phyloP scores from a whole-genome alignment of 352 stramenopile species.

The Phytophthora idaei region DNA sequence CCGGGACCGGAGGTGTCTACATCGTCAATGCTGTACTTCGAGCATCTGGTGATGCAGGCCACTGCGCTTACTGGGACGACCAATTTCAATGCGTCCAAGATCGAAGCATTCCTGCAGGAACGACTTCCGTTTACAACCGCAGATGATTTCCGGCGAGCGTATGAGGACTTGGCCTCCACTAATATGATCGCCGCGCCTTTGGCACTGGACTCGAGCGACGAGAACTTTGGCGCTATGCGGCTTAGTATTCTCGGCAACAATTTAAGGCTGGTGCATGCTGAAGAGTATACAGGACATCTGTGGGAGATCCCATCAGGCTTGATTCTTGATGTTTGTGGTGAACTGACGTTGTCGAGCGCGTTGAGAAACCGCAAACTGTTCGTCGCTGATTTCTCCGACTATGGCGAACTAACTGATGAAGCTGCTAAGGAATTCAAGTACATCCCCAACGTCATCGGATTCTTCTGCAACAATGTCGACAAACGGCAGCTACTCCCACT shows the following conservation, averaged over 20 bases:
- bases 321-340: conserved; percentile 22
- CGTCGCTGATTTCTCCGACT: conserved; percentile 35
- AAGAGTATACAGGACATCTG: conserved; percentile 26
- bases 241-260: conserved; percentile 42
- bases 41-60: conserved; percentile 29
- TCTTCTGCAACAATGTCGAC: conserved; percentile 41
- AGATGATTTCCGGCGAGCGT: conserved; percentile 26
- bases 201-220: conserved; percentile 41
- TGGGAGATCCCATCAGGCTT: conserved; percentile 9
- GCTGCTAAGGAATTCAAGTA: conserved; percentile 34
- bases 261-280: conserved; percentile 28
- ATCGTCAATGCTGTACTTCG: conserved; percentile 37
- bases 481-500: conserved; percentile 33
- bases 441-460: conserved; percentile 34
- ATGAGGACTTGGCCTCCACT: conserved; percentile 28
- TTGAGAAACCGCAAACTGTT: conserved; percentile 31
- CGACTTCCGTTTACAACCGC: conserved; percentile 16
- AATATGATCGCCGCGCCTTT: conserved; percentile 29
- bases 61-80: conserved; percentile 26
- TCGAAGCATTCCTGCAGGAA: conserved; percentile 29
- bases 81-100: conserved; percentile 29
- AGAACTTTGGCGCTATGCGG: conserved; percentile 41
- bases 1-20: conserved; percentile 24
- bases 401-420: conserved; percentile 23
- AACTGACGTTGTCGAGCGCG: conserved; percentile 7